These are phyloP conservation scores for Globisporangium abappressorium DNA, from an alignment of 352 stramenopile species.

Conservation along the genomic window DNA sequence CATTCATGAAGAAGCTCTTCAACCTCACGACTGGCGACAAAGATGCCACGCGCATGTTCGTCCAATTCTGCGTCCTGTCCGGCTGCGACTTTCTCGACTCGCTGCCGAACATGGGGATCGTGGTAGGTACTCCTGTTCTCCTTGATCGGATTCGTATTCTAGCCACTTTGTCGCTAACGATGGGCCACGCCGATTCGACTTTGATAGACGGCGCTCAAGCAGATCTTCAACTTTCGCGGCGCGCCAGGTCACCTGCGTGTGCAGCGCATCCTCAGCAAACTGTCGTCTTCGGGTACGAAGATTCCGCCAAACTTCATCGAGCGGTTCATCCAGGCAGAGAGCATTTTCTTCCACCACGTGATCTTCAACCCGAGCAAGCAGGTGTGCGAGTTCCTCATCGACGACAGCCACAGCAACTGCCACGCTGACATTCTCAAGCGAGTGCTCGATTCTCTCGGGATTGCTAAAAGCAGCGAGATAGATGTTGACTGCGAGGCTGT, in stretches of 20 bases:
- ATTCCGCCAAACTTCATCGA: conserved; percentile 50
- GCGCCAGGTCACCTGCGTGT: conserved; percentile 52
- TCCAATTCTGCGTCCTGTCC: conserved; percentile 72
- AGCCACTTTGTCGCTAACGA: background rate
- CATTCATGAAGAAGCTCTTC: conserved; percentile 65
- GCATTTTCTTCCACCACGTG: conserved; percentile 79
- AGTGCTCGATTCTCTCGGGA: conserved; percentile 35
- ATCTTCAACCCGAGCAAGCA: conserved; percentile 54
- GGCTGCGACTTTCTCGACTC: conserved; percentile 79
- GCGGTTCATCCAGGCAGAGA: conserved; percentile 57
- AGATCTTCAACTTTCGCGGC: conserved; percentile 70
- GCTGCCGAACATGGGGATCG: conserved; percentile 69
- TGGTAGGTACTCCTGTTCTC: conserved; percentile 33
- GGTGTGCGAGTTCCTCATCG: conserved; percentile 54
- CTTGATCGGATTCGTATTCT: background rate
- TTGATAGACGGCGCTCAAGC: conserved; percentile 62
- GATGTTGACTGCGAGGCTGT: background rate
- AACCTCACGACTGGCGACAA: conserved; percentile 56
- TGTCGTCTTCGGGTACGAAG: conserved; percentile 40
- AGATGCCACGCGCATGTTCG: conserved; percentile 68
- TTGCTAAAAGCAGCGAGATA: conserved; percentile 10
- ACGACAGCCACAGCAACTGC: conserved; percentile 42
- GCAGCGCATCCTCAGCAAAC: conserved; percentile 61
- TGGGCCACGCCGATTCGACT: no score
- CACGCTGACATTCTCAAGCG: conserved; percentile 47